Evolutionary conservation across 805 yeast genomes (phyloP).

Genomic region (Wickerhamiella allomyrinae): DNA sequence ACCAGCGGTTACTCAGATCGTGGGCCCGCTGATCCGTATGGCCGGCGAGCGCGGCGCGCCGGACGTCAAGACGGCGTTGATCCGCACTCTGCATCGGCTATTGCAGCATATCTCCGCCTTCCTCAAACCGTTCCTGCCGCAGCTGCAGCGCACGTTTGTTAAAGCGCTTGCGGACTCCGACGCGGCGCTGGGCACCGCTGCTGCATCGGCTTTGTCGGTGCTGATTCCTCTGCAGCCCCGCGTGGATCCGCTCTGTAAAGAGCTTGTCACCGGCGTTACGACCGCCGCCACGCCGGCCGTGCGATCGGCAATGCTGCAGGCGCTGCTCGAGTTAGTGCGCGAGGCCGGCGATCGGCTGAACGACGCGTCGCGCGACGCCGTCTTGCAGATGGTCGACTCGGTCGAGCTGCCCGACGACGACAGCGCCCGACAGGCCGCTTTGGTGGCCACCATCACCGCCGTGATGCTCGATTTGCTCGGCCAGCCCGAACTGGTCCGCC

Average conservation of each 20-base stretch:
- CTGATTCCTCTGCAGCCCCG: slow-evolving; percentile 82
- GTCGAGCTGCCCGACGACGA: slow-evolving; percentile 37
- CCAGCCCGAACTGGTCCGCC: slow-evolving; percentile 26
- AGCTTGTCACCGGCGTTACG: slow-evolving; percentile 59
- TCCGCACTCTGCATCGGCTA: slow-evolving; percentile 66
- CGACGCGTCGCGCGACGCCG: slow-evolving; percentile 52
- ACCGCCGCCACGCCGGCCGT: slow-evolving; percentile 56
- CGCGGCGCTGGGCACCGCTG: slow-evolving; percentile 61
- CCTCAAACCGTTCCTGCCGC: slow-evolving; percentile 91
- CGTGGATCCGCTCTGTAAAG: slow-evolving; percentile 82
- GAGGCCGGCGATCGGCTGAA: slow-evolving; percentile 69
- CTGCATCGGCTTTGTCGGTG: slow-evolving; percentile 81
- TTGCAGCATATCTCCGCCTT: slow-evolving; percentile 77
- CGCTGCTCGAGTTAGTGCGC: slow-evolving; percentile 64
- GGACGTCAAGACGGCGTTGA: slow-evolving; percentile 88
- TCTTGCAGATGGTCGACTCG: slow-evolving; percentile 60
- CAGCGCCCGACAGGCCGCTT: slow-evolving; percentile 22
- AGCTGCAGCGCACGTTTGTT: slow-evolving; percentile 91
- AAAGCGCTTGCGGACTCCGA: slow-evolving; percentile 73
- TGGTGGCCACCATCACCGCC: slow-evolving; percentile 33
- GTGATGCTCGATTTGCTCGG: slow-evolving; percentile 30
- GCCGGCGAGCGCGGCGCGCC: slow-evolving; percentile 89
- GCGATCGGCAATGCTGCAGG: slow-evolving; percentile 64
- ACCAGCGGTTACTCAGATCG: slow-evolving; percentile 81
- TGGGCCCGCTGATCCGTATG: slow-evolving; percentile 96